A percentile compares a stretch with the other conserved stretches of the same genome.
Conservation (phyloP, 2,329 filamentous ascomycete genomes). For the Amauroascus niger region DNA sequence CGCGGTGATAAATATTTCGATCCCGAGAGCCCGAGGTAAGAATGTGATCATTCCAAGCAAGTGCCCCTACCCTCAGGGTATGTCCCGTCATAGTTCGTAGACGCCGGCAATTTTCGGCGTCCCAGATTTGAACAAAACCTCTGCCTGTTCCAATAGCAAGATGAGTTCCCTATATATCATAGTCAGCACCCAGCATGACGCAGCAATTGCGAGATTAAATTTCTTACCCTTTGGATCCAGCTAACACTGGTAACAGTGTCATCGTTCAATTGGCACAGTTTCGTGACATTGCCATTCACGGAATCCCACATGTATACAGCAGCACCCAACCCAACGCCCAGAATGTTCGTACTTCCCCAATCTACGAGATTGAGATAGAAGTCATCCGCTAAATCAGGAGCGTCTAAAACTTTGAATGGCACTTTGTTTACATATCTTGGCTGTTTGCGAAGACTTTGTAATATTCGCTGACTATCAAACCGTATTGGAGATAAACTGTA, state of each 20-base stretch:
- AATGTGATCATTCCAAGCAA: conserved; percentile 98
- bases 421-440: conserved; percentile 89
- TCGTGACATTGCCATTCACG: conserved; percentile 78
- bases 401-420: conserved; percentile 94
- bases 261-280: conserved; percentile 82
- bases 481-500: conserved; percentile 94
- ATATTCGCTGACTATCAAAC: conserved; percentile 83
- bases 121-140: conserved; percentile 94
- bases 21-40: conserved; percentile 91
- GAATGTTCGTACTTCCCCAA: conserved; percentile 89
- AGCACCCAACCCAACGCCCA: conserved; percentile 83
- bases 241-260: conserved; percentile 94
- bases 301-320: conserved; percentile 99
- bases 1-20: conserved; percentile 86
- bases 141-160: conserved; percentile 91
- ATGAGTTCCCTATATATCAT: conserved; percentile 59
- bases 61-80: conserved; percentile 78
- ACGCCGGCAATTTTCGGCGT: conserved; percentile 75
- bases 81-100: conserved; percentile 95
- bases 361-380: conserved; percentile 97
- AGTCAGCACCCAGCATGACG: conserved; percentile 12
- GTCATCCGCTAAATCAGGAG: conserved; percentile 89
- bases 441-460: conserved; percentile 79
- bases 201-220: neutral
- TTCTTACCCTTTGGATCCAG: conserved; percentile 77